Percentiles rank a stretch among this genome's conserved stretches.
phyloP scores from a whole-genome alignment of 2,329 filamentous ascomycete species.

The Colletotrichum australisinense region DNA sequence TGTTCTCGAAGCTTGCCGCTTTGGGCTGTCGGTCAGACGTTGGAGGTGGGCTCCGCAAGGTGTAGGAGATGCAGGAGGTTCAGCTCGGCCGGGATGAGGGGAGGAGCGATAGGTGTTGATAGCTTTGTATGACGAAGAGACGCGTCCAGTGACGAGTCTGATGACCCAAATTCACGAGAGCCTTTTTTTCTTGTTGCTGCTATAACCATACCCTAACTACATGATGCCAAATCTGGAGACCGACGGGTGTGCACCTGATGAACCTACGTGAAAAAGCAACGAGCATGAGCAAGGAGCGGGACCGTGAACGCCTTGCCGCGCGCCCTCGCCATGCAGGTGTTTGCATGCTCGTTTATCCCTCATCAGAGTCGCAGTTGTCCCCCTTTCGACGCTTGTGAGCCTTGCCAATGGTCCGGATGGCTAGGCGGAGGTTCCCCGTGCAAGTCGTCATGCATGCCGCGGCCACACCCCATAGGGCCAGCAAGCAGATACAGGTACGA shows the following conservation, averaged over 20 bases:
- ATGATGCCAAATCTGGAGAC: not conserved
- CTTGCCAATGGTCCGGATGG: conserved; percentile 8
- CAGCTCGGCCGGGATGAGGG: conserved; percentile 13
- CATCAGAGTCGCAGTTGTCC: not conserved
- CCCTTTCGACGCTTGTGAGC: not conserved
- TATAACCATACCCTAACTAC: not conserved
- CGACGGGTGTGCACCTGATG: not conserved
- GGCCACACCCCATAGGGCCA: not conserved
- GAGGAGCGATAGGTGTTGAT: not conserved
- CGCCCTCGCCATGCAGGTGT: not conserved
- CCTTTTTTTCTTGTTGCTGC: not conserved
- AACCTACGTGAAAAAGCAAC: not conserved
- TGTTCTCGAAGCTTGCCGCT: conserved; percentile 25
- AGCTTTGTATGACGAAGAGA: conserved; percentile 8
- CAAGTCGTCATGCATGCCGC: not conserved
- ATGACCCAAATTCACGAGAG: not conserved
- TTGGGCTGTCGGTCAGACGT: conserved; percentile 15
- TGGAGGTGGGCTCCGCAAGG: not conserved
- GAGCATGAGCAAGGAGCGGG: not conserved
- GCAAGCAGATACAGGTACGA: not conserved
- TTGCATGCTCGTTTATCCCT: conserved; percentile 17
- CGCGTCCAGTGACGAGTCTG: conserved; percentile 6
- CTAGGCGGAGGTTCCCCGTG: not conserved
- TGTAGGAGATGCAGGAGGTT: conserved; percentile 3
- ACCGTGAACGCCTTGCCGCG: conserved; percentile 10